Base-by-base conservation (phyloP, 345 rosid species). In the Ceriops tagal region DNA sequence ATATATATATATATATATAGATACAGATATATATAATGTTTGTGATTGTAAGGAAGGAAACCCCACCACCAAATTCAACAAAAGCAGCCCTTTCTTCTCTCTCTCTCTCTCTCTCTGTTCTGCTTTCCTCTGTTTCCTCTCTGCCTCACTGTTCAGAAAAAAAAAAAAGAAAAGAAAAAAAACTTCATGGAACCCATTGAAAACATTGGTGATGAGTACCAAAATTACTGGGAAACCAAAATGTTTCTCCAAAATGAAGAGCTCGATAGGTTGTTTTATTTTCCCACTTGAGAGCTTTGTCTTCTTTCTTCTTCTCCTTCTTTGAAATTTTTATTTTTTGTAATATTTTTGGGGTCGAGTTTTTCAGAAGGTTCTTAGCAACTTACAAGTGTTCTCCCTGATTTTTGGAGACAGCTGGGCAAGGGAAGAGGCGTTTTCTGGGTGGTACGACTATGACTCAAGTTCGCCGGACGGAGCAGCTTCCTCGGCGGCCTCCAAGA, bases 381-480 rank as follows among this genome's bases (percentile, higher is more conserved):
- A 6, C 58, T 37, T 39, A 59, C 65, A 11, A 21, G 15, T 13
- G n/a, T 30, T 16, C 1, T 11, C 8, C 19, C 53, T 34, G 13
- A 5, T 18, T 0, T 1, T 46, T 58, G 24, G 59, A 24, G 53
- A 52, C 77, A 73, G 77, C 16, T 78, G 77, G 77, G 61, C 68
- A 3, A 60, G 65, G 61, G 77, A 73, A 16, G 77, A 78, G n/a
- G 71, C 72, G n/a, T 53, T 78, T 62, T 66, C 72, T 22, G 63
- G 35, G 19, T 55, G 87, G 9, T 88, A 89, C 37, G 37, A 34
- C 80, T 87, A 85, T 19, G 99, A 92, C 74, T 92, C 97, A 31
- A 95, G 99, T 63, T 95, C 97, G 32, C 98, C 99, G 16, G 99
- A 95, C 22, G 96, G 96, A 24, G 89, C 83, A 0, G 92, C 89